Evolutionary conservation across 1,284 basidiomycete species (phyloP).

Genomic region (Cryptococcus sp.): DNA sequence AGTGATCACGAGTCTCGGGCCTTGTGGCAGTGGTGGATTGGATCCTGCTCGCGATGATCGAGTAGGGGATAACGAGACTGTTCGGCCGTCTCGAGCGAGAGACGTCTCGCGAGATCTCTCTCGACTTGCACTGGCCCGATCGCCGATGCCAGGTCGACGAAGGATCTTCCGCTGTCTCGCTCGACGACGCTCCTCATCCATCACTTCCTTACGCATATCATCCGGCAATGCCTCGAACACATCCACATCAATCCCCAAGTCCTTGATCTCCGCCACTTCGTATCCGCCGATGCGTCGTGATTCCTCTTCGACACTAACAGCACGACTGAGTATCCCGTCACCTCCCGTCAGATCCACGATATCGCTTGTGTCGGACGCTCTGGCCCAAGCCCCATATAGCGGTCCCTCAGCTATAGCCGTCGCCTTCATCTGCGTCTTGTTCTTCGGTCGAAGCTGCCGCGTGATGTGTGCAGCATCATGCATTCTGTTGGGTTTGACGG

Average conservation of each 20-base stretch:
- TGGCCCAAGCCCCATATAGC: slow-evolving; percentile 42
- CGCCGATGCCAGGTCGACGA: slow-evolving; percentile 49
- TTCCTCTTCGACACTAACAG: slow-evolving; percentile 5
- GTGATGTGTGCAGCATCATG: slow-evolving; percentile 48
- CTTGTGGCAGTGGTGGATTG: slow-evolving; percentile 14
- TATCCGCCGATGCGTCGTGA: slow-evolving; percentile 24
- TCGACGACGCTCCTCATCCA: slow-evolving; percentile 58
- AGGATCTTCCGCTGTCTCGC: slow-evolving; percentile 28
- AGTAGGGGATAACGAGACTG: slow-evolving; percentile 25
- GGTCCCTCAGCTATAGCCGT: slow-evolving; percentile 37
- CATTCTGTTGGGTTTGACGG: slow-evolving; percentile 16
- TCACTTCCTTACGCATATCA: slow-evolving; percentile 69
- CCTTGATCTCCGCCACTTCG: slow-evolving; percentile 59
- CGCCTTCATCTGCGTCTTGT: slow-evolving; percentile 43
- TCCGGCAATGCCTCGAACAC: slow-evolving; percentile 71
- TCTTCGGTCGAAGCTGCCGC: slow-evolving; percentile 43
- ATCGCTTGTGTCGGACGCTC: slow-evolving; percentile 13
- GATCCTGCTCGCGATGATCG: slow-evolving; percentile 23
- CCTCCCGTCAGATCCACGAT: slow-evolving; percentile 19
- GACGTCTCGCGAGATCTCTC: slow-evolving; percentile 8
- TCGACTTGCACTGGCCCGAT: neutral
- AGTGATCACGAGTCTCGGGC: slow-evolving; percentile 28
- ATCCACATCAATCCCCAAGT: slow-evolving; percentile 67
- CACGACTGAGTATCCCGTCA: slow-evolving; percentile 1
- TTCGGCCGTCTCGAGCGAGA: slow-evolving; percentile 4